A percentile compares a stretch with the other conserved stretches of the same genome.
These are phyloP conservation scores for Butyriboletus loyo DNA, from an alignment of 768 basidiomycete genomes.

Conservation along the genomic window DNA sequence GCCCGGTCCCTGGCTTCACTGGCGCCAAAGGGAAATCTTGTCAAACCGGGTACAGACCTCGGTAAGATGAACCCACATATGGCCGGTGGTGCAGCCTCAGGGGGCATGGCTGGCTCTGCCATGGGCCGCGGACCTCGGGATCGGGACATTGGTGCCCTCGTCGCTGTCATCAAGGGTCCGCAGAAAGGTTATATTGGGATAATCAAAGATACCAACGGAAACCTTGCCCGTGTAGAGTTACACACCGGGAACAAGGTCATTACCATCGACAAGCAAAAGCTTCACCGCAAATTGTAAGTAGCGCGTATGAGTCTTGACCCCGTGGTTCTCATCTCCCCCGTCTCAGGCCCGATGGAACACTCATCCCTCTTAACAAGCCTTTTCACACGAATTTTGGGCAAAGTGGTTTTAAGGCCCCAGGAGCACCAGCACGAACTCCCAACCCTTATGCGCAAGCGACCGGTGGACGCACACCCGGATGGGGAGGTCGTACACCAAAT, in stretches of 20 bases:
- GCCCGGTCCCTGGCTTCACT: conserved; percentile 78
- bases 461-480: conserved; percentile 36
- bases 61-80: conserved; percentile 88
- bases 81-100: conserved; percentile 51
- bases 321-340: conserved; percentile 5
- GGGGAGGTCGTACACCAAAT: conserved; percentile 59
- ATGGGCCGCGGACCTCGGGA: conserved; percentile 82
- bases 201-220: conserved; percentile 93
- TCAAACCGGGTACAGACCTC: conserved; percentile 68
- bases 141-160: conserved; percentile 73
- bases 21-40: conserved; percentile 77
- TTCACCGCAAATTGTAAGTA: conserved; percentile 69
- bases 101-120: conserved; percentile 80
- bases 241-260: conserved; percentile 85
- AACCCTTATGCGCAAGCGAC: conserved; percentile 45
- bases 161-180: conserved; percentile 81
- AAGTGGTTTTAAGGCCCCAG: conserved; percentile 33
- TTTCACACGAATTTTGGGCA: conserved; percentile 19
- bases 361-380: conserved; percentile 48
- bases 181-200: conserved; percentile 89
- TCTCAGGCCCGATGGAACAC: conserved; percentile 53
- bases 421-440: conserved; percentile 42
- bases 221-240: conserved; percentile 86
- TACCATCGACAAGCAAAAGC: conserved; percentile 77
- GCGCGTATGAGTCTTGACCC: neutral